Conservation (phyloP, 805 yeast species). For the Saccharomyces paradoxus region DNA sequence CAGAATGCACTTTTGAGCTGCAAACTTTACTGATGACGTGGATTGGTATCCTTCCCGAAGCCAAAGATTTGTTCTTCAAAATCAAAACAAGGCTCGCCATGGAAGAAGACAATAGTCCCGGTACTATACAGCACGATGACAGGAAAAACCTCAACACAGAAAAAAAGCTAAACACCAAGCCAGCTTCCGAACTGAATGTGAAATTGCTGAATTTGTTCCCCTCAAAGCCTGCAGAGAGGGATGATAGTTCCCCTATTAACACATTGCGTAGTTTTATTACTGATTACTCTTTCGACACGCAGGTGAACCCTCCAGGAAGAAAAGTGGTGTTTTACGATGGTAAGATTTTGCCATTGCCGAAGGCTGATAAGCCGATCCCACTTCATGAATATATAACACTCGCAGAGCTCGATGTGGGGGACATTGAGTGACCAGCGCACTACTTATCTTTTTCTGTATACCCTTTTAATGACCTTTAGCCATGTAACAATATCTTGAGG, state of each 20-base stretch:
- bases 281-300: conserved; percentile 18
- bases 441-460: not conserved
- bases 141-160: not conserved
- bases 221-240: conserved; percentile 10
- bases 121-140: conserved; percentile 2
- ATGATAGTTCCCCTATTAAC: conserved; percentile 18
- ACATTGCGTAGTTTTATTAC: conserved; percentile 21
- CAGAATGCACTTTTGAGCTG: conserved; percentile 51
- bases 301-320: conserved; percentile 19
- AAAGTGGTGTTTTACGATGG: conserved; percentile 18
- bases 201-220: conserved; percentile 21
- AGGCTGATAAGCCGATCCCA: conserved; percentile 7
- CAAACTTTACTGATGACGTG: conserved; percentile 55
- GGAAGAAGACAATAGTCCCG: conserved; percentile 1
- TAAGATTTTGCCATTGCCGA: conserved; percentile 18
- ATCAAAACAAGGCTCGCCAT: conserved; percentile 20
- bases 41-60: conserved; percentile 58
- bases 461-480: not conserved
- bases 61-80: conserved; percentile 47
- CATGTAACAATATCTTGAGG: not conserved
- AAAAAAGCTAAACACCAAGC: not conserved
- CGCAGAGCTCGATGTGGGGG: not conserved
- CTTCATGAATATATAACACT: not conserved
- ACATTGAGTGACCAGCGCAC: not conserved
- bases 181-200: conserved; percentile 10